Conservation (phyloP, 116 monocot species). For the Thalassia testudinum region DNA sequence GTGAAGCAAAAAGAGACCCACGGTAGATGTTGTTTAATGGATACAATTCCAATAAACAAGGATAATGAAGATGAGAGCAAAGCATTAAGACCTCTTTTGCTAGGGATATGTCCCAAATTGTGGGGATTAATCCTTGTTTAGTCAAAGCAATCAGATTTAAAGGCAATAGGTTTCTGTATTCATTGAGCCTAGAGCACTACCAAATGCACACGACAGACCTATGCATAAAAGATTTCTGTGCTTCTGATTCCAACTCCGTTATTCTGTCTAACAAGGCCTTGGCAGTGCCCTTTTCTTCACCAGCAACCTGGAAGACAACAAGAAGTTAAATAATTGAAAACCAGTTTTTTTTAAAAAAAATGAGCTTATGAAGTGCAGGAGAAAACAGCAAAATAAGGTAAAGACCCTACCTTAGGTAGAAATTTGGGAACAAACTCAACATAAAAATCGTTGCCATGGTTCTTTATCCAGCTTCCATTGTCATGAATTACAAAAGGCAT, state of each 20-base stretch:
- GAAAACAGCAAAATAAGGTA: neutral
- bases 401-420: slow-evolving; percentile 3
- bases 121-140: no score
- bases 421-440: slow-evolving; percentile 26
- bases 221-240: slow-evolving; percentile 90
- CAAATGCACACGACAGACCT: slow-evolving; percentile 23
- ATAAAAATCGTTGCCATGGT: slow-evolving; percentile 77
- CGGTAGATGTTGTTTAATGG: no score
- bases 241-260: slow-evolving; percentile 67
- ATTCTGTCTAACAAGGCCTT: slow-evolving; percentile 66
- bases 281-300: slow-evolving; percentile 68
- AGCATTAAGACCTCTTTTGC: no score
- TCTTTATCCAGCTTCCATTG: slow-evolving; percentile 72
- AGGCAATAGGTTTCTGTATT: no score
- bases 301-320: slow-evolving; percentile 32
- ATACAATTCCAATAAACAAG: no score
- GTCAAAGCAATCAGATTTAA: no score
- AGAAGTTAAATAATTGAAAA: neutral
- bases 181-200: no score
- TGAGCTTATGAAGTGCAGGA: no score
- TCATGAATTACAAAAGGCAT: slow-evolving; percentile 73
- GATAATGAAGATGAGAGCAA: no score
- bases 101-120: no score
- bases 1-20: no score
- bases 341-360: neutral